phyloP scores from a whole-genome alignment of 2,329 filamentous ascomycete species.

The Colletotrichum navitas region DNA sequence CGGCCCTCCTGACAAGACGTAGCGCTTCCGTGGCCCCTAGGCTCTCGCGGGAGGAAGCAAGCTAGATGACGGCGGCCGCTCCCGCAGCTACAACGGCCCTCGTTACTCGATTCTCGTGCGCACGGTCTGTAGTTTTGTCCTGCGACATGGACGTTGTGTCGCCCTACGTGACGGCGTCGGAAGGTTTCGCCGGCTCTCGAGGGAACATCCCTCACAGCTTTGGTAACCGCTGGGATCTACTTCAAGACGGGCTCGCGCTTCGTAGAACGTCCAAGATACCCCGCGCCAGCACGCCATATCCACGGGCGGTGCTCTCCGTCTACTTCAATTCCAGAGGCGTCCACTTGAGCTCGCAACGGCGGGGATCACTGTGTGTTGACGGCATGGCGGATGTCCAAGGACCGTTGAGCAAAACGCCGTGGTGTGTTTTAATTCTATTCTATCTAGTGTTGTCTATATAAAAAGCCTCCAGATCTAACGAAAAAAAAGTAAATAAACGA shows the following conservation, averaged over 20 bases:
- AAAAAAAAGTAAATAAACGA: not conserved
- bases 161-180: not conserved
- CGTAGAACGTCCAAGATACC: not conserved
- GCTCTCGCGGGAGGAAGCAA: not conserved
- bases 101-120: not conserved
- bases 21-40: not conserved
- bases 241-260: not conserved
- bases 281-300: not conserved
- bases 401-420: not conserved
- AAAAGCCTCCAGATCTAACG: not conserved
- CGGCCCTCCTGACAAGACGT: not conserved
- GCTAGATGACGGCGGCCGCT: not conserved
- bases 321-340: not conserved
- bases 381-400: not conserved
- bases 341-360: not conserved
- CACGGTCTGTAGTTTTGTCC: not conserved
- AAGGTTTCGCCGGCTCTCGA: not conserved
- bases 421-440: not conserved
- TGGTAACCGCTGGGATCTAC: too few species aligned
- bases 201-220: not conserved
- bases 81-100: not conserved
- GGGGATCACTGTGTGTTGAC: not conserved
- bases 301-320: too few species aligned
- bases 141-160: not conserved
- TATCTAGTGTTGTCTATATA: not conserved